Percentiles rank a stretch among this genome's conserved stretches.
Conservation (phyloP, 768 basidiomycete species). For the Neoboletus brunneissimus region DNA sequence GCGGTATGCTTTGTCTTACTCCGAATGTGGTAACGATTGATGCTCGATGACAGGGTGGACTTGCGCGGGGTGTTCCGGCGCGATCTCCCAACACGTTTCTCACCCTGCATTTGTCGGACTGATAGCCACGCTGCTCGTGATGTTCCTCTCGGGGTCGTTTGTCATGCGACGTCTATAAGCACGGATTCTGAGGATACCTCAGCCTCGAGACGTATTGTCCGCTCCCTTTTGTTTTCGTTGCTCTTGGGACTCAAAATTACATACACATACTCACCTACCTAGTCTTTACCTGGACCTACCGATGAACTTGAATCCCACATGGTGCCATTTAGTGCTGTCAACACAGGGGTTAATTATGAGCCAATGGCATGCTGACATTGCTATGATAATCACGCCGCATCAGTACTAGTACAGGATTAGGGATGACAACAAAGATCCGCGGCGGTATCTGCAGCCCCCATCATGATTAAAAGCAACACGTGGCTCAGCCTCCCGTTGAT, state of each 20-base stretch:
- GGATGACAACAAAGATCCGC: neutral
- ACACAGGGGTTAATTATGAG: neutral
- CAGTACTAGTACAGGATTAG: neutral
- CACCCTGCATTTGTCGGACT: constrained; percentile 15
- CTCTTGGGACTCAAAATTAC: neutral
- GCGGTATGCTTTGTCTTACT: constrained; percentile 26
- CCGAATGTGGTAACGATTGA: neutral
- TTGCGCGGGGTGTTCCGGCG: constrained; percentile 23
- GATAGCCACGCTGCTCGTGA: constrained; percentile 19
- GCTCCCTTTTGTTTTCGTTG: neutral
- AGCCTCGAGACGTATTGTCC: neutral
- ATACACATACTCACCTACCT: neutral
- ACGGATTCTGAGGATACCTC: neutral
- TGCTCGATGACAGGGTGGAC: constrained; percentile 9
- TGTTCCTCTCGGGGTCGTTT: constrained; percentile 16
- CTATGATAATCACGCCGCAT: neutral
- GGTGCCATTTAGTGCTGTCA: no score
- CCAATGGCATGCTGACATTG: neutral
- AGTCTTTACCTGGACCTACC: neutral
- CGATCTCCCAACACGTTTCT: constrained; percentile 11
- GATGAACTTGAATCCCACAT: neutral
- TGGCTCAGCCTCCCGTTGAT: neutral
- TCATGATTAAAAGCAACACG: neutral
- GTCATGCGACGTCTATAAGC: constrained; percentile 7
- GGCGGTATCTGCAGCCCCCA: neutral